phyloP scores from a whole-genome alignment of 2,329 filamentous ascomycete species.

The Rhytidhysteron rufulum region DNA sequence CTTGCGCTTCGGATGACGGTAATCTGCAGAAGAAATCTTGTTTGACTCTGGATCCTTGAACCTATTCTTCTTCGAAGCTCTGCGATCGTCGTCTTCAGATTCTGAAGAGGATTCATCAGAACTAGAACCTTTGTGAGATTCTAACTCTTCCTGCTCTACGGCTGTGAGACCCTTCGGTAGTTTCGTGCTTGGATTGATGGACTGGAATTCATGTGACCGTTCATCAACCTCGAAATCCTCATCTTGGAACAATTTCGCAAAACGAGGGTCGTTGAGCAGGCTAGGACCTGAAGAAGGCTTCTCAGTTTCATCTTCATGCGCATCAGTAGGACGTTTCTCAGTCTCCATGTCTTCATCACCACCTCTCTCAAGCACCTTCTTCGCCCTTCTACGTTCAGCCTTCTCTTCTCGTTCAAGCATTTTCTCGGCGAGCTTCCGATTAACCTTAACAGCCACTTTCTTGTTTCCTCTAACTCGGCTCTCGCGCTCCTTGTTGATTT shows the following conservation, averaged over 20 bases:
- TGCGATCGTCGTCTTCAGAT: constrained; percentile 18
- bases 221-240: constrained; percentile 93
- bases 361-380: constrained; percentile 54
- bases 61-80: neutral
- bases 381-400: constrained; percentile 45
- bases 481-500: constrained; percentile 95
- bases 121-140: constrained; percentile 33
- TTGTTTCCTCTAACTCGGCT: constrained; percentile 90
- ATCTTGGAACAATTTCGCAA: constrained; percentile 85
- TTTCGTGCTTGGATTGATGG: constrained; percentile 74
- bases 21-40: constrained; percentile 62
- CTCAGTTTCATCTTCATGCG: constrained; percentile 34
- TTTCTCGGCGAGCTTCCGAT: constrained; percentile 66
- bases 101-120: constrained; percentile 31
- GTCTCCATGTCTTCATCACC: constrained; percentile 47
- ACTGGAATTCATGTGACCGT: constrained; percentile 76
- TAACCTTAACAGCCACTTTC: constrained; percentile 88
- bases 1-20: constrained; percentile 46
- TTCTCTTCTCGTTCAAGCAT: constrained; percentile 68
- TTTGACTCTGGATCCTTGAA: neutral
- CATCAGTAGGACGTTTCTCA: constrained; percentile 2
- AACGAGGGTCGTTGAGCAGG: constrained; percentile 79
- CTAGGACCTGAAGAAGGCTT: constrained; percentile 44
- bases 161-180: constrained; percentile 52
- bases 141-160: constrained; percentile 57